phyloP scores from a whole-genome alignment of 2,329 filamentous ascomycete genomes.

The Beauveria medogensis region DNA sequence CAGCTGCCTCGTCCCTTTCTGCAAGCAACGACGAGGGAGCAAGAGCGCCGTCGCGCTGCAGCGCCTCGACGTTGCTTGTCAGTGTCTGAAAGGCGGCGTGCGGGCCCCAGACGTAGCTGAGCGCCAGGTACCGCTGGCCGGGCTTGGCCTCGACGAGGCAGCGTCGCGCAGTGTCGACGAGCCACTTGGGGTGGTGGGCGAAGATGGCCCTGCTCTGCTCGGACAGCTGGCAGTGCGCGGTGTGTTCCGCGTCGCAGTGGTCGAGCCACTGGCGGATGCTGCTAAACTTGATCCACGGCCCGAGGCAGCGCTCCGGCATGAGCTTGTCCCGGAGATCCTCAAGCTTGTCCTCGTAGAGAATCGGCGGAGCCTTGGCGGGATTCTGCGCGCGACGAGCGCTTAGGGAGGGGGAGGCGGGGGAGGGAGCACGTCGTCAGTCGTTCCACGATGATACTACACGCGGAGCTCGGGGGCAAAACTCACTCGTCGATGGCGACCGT shows the following conservation, averaged over 20 bases:
- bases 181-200: constrained; percentile 4
- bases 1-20: not conserved
- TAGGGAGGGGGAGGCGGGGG: too few relatives aligned
- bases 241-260: constrained; percentile 3
- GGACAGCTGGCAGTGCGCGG: not conserved
- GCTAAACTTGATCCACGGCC: constrained; percentile 3
- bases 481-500: not conserved
- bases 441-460: too few relatives aligned
- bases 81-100: constrained; percentile 2
- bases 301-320: constrained; percentile 8
- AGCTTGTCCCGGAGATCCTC: constrained; percentile 7
- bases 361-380: not conserved
- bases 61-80: not conserved
- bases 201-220: not conserved
- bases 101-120: constrained; percentile 17
- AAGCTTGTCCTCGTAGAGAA: constrained; percentile 9
- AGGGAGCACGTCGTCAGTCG: not conserved
- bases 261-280: constrained; percentile 8
- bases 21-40: not conserved
- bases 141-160: not conserved
- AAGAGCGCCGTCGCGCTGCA: not conserved
- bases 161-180: constrained; percentile 3
- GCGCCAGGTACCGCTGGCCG: constrained; percentile 13
- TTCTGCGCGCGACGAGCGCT: not conserved
- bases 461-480: not conserved